These are phyloP conservation scores for Vitis amurensis DNA, from an alignment of 164 flowering plant genomes.

Conservation along the genomic window DNA sequence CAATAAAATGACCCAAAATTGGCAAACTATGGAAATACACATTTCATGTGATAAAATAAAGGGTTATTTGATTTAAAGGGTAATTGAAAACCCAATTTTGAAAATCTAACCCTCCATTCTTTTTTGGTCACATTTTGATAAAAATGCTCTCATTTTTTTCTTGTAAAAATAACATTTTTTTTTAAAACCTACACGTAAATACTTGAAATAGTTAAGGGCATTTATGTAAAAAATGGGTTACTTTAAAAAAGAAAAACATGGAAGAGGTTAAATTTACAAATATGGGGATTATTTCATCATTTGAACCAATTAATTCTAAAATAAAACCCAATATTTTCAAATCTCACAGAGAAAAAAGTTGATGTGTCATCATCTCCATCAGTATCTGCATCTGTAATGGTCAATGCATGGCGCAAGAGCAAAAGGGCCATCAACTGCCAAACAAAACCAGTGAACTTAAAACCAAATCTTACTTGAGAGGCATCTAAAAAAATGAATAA, in stretches of 20 bases:
- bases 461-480: background rate
- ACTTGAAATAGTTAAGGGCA: too few relatives aligned
- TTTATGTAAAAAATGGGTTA: too few relatives aligned
- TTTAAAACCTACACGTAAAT: too few relatives aligned
- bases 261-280: too few relatives aligned
- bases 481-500: background rate
- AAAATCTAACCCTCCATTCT: too few relatives aligned
- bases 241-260: too few relatives aligned
- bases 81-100: too few relatives aligned
- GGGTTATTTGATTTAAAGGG: background rate
- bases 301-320: background rate
- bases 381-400: conserved; percentile 37
- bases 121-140: too few relatives aligned
- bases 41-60: background rate
- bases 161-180: too few relatives aligned
- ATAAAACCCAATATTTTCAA: background rate
- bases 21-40: background rate
- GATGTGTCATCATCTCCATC: conserved; percentile 47
- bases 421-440: conserved; percentile 63
- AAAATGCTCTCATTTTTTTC: too few relatives aligned
- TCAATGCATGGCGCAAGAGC: conserved; percentile 55
- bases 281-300: too few relatives aligned
- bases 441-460: background rate
- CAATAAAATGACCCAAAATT: background rate
- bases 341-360: conserved; percentile 44